phyloP scores from a whole-genome alignment of 2,329 filamentous ascomycete species.

The Cytospora piceae region DNA sequence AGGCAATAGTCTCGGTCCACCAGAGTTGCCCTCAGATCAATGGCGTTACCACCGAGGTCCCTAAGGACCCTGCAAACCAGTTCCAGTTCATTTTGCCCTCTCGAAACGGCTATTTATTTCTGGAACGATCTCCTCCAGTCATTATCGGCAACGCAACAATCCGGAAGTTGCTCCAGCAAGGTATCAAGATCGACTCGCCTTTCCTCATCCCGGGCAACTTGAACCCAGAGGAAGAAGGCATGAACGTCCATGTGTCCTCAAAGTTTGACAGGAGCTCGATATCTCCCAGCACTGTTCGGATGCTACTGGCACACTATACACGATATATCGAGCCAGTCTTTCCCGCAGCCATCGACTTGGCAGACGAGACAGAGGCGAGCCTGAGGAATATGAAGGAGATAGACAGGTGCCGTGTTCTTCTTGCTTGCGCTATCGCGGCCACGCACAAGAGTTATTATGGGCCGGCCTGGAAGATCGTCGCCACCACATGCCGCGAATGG shows the following conservation, averaged over 20 bases:
- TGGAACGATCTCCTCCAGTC: conserved; percentile 20
- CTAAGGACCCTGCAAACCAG: background rate
- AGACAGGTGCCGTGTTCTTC: conserved; percentile 17
- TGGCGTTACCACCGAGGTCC: background rate
- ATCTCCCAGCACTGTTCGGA: conserved; percentile 12
- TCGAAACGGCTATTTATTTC: conserved; percentile 16
- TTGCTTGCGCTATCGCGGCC: conserved; percentile 21
- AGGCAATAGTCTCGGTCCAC: conserved; percentile 22
- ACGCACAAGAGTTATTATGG: conserved; percentile 22
- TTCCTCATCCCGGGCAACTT: conserved; percentile 9
- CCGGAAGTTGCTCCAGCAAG: conserved; percentile 19
- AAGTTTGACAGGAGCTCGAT: conserved; percentile 13
- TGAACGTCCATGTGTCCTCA: conserved; percentile 1
- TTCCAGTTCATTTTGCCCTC: conserved; percentile 18
- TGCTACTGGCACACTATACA: conserved; percentile 19
- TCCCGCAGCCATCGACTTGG: conserved; percentile 4
- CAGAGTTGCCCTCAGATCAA: background rate
- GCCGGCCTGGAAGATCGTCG: conserved; percentile 16
- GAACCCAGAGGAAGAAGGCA: conserved; percentile 14
- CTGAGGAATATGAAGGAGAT: conserved; percentile 15
- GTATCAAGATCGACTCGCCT: conserved; percentile 14
- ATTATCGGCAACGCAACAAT: conserved; percentile 21
- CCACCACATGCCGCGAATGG: conserved; percentile 21
- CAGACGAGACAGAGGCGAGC: conserved; percentile 16
- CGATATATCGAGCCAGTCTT: conserved; percentile 19